phyloP scores from a whole-genome alignment of 2,329 filamentous ascomycete species.

The Plenodomus biglobosus region DNA sequence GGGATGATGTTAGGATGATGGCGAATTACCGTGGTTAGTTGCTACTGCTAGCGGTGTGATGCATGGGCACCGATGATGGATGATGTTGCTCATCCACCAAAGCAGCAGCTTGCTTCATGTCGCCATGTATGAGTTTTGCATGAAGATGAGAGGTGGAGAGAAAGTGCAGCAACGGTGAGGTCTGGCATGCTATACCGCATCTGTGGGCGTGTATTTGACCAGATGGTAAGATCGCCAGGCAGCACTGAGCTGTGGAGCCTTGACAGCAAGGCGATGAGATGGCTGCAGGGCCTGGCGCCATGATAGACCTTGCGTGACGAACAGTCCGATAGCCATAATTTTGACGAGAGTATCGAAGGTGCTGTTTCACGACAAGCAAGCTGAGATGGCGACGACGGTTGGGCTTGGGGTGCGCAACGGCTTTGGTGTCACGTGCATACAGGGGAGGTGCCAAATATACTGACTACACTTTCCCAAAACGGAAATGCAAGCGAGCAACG shows the following conservation, averaged over 20 bases:
- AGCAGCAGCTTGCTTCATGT: background rate
- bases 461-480: constrained; percentile 8
- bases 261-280: constrained; percentile 3
- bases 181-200: background rate
- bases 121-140: too few relatives aligned
- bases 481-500: constrained; percentile 5
- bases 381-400: background rate
- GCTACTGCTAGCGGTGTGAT: too few relatives aligned
- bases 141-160: too few relatives aligned
- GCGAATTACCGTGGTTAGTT: background rate
- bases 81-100: background rate
- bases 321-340: background rate
- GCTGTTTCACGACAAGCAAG: too few relatives aligned
- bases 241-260: constrained; percentile 33
- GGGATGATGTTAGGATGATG: background rate
- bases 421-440: background rate
- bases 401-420: background rate
- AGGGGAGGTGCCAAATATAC: constrained; percentile 3
- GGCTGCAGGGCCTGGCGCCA: constrained; percentile 7
- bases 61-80: too few relatives aligned
- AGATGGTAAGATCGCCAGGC: constrained; percentile 10
- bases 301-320: background rate
- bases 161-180: background rate
- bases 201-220: constrained; percentile 1
- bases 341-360: background rate